Conservation (phyloP, 2,329 filamentous ascomycete genomes). For the Leptographium flavum region DNA sequence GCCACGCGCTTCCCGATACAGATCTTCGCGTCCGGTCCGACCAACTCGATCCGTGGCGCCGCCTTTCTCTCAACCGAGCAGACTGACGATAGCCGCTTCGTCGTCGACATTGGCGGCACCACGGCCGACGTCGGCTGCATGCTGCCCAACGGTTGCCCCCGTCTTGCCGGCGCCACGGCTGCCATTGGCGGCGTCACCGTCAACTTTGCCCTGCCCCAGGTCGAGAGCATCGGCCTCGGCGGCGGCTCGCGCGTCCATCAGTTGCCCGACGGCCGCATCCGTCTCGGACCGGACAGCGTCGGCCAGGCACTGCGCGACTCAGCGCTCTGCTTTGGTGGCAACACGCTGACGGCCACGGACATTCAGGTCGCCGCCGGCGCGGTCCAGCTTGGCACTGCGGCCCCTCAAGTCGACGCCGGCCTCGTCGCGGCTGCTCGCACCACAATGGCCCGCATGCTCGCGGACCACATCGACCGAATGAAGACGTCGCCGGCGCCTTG, state of each 20-base stretch:
- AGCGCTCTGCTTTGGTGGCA: constrained; percentile 41
- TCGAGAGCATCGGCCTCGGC: constrained; percentile 26
- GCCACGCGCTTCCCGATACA: constrained; percentile 30
- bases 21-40: constrained; percentile 25
- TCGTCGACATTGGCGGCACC: constrained; percentile 40
- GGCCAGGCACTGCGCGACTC: constrained; percentile 32
- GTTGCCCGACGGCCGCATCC: constrained; percentile 12
- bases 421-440: constrained; percentile 20
- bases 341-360: constrained; percentile 44
- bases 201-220: constrained; percentile 23
- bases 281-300: constrained; percentile 14
- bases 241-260: constrained; percentile 22
- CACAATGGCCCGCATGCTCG: constrained; percentile 36
- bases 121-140: constrained; percentile 37
- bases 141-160: constrained; percentile 31
- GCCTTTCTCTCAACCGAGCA: constrained; percentile 26
- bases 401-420: constrained; percentile 23
- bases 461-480: constrained; percentile 44
- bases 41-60: constrained; percentile 29
- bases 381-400: neutral
- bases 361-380: constrained; percentile 19
- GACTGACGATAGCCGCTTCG: constrained; percentile 10
- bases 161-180: constrained; percentile 29
- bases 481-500: constrained; percentile 46
- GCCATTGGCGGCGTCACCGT: constrained; percentile 30